phyloP scores from a whole-genome alignment of 1,284 basidiomycete species.

The Mycena citricolor region DNA sequence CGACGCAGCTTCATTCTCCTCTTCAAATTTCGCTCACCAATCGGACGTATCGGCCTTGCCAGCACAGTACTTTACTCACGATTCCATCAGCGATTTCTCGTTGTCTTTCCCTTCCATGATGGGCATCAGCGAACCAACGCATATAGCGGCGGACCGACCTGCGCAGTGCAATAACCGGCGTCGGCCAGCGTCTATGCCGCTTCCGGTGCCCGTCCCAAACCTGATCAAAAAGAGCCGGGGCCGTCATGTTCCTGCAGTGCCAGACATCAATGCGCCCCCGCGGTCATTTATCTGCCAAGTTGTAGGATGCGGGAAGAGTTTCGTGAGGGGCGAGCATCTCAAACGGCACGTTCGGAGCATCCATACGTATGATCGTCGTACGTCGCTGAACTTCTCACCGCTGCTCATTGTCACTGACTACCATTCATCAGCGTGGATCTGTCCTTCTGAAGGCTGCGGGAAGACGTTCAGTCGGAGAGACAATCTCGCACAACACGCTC shows the following conservation, averaged over 20 bases:
- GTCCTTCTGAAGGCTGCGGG: conserved; percentile 66
- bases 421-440: conserved; percentile 57
- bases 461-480: conserved; percentile 80
- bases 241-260: conserved; percentile 67
- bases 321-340: conserved; percentile 73
- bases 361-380: conserved; percentile 79
- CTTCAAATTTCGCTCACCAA: too few relatives aligned
- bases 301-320: conserved; percentile 72
- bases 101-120: too few relatives aligned
- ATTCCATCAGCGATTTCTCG: too few relatives aligned
- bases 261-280: too few relatives aligned
- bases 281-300: conserved; percentile 70
- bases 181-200: conserved; percentile 42
- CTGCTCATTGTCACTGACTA: conserved; percentile 2
- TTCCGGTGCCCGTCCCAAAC: conserved; percentile 70
- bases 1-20: too few relatives aligned
- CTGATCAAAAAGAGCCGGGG: conserved; percentile 74
- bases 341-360: conserved; percentile 76
- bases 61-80: too few relatives aligned
- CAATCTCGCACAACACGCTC: conserved; percentile 77
- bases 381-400: conserved; percentile 29
- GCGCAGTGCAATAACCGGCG: too few relatives aligned
- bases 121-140: too few relatives aligned
- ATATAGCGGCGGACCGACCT: too few relatives aligned
- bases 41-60: too few relatives aligned